Conservation (phyloP, 345 rosid genomes). For the Arabis alpina region DNA sequence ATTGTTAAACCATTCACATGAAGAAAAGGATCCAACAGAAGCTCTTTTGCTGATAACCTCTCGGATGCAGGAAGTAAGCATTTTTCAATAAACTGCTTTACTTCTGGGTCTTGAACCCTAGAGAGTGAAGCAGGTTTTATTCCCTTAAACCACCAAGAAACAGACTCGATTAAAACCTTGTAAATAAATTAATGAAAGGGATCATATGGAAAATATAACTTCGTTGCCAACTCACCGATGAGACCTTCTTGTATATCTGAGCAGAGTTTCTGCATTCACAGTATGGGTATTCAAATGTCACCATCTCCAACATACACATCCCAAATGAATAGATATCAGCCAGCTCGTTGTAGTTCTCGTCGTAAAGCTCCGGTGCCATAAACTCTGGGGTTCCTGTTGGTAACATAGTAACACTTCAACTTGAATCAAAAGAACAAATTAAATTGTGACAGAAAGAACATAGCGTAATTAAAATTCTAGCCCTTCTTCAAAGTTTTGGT, state of each 20-base stretch:
- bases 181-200: neutral
- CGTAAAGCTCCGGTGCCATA: conserved; percentile 93
- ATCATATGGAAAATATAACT: conserved; percentile 3
- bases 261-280: conserved; percentile 83
- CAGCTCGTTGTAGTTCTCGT: conserved; percentile 77
- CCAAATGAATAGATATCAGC: conserved; percentile 88
- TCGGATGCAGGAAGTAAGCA: conserved; percentile 78
- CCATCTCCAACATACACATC: conserved; percentile 91
- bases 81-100: conserved; percentile 82
- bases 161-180: conserved; percentile 1
- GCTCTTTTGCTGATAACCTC: conserved; percentile 82
- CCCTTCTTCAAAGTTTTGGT: neutral
- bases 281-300: conserved; percentile 82
- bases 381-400: conserved; percentile 79
- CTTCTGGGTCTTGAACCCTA: conserved; percentile 68
- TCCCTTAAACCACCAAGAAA: conserved; percentile 54
- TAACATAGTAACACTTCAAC: conserved; percentile 24
- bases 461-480: neutral
- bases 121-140: conserved; percentile 82
- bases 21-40: conserved; percentile 74
- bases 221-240: conserved; percentile 60
- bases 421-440: neutral
- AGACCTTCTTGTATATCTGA: conserved; percentile 88
- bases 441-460: conserved; percentile 22
- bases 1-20: conserved; percentile 57